Base-by-base conservation (phyloP, 2,329 filamentous ascomycete species). In the Claviceps sorghi region DNA sequence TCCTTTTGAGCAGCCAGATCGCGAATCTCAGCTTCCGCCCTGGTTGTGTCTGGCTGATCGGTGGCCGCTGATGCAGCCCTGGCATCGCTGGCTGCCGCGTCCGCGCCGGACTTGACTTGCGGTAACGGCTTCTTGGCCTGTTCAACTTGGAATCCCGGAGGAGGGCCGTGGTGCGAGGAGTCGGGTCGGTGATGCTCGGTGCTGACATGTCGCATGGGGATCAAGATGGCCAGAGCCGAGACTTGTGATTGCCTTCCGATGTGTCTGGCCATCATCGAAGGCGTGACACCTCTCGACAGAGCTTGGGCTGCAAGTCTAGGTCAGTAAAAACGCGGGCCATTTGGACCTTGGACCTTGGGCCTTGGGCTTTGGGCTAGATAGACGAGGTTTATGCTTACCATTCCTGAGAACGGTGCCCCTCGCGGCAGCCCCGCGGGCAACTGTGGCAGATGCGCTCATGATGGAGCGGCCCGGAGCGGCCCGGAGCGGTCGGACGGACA, bases 71-170 rank as follows among this genome's bases (percentile, higher is more conserved):
- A 57, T 40, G 66, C 60, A 17, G 60, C 52, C 34, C 63, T 60
- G 41, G 59, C 58, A 4, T 63, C 56, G 13, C 59, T 50, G 21
- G 59, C 61, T 13, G 65, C 54, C n/a, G 62, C 60, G 56, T 66
- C 65, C 15, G 67, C 57, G 13, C 65, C 57, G 21, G 61, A 58
- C 32, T 63, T 61, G 52, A 84, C 79, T 62, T 80, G 79, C 2
- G 81, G 70, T 48, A 93, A 72, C 13, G 89, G 86, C 65, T 89
- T 91, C 78, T 89, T 91, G 59, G 90, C 90, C 71, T 88, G 77
- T 63, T 91, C 83, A n/a, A 86, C 75, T 65, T 93, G 90, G 74
- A 95, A 96, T 30, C 90, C 90, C 15, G 89, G 90, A 53, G 90
- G 90, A 45, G 88, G 90, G 48, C 79, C 82, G 52, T 76, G 73